These are phyloP conservation scores for Rubus idaeus DNA, from an alignment of 306 rosid species.

Conservation along the genomic window DNA sequence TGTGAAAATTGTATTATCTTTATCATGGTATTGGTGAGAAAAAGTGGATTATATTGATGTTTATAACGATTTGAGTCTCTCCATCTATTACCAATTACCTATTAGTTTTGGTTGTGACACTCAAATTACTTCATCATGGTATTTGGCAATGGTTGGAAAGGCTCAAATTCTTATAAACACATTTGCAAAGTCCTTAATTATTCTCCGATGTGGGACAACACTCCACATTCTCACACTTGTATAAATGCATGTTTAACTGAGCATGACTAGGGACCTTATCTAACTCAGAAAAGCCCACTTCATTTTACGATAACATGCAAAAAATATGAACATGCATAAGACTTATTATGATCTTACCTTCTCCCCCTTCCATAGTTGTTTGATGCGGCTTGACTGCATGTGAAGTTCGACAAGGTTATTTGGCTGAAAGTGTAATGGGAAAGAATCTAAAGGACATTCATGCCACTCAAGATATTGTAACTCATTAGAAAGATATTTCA, in stretches of 20 bases:
- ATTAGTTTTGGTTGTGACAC: too few relatives aligned
- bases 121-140: too few relatives aligned
- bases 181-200: too few relatives aligned
- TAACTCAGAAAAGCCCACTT: neutral
- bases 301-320: neutral
- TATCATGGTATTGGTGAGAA: too few relatives aligned
- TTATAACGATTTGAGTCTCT: too few relatives aligned
- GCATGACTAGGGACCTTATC: neutral
- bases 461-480: neutral
- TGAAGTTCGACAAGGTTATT: neutral
- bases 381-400: neutral
- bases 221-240: neutral
- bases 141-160: too few relatives aligned
- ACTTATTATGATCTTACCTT: conserved; percentile 4
- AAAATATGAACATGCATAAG: too few relatives aligned
- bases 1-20: too few relatives aligned
- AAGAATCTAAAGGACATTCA: neutral
- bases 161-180: too few relatives aligned
- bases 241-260: neutral
- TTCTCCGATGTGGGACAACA: too few relatives aligned
- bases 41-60: too few relatives aligned
- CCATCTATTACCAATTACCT: too few relatives aligned
- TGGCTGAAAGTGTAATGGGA: neutral
- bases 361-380: neutral
- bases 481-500: neutral